Percentiles rank a stretch among this genome's conserved stretches.
These are phyloP conservation scores for Prillingera fragicola DNA, from an alignment of 1,284 basidiomycete genomes.

Conservation along the genomic window DNA sequence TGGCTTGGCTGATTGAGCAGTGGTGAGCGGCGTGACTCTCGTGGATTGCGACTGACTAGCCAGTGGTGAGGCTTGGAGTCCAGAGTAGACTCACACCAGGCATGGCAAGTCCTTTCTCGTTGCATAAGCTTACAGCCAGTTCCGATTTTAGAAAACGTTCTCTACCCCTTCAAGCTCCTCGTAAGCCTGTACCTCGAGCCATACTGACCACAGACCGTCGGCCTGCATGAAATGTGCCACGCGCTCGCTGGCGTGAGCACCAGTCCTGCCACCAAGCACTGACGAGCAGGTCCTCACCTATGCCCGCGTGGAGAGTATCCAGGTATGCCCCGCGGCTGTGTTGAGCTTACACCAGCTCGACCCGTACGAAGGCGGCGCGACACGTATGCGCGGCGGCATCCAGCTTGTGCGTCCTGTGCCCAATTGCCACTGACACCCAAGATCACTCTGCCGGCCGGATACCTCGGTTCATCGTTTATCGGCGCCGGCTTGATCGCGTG, in stretches of 20 bases:
- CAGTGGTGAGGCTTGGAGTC: conserved; percentile 12
- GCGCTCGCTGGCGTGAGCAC: conserved; percentile 58
- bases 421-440: conserved; percentile 17
- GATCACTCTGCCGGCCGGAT: conserved; percentile 66
- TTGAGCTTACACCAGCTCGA: conserved; percentile 42
- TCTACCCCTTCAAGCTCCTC: conserved; percentile 86
- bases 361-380: conserved; percentile 84
- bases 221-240: conserved; percentile 83
- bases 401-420: conserved; percentile 64
- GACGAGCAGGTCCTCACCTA: conserved; percentile 66
- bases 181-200: conserved; percentile 21
- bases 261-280: conserved; percentile 13
- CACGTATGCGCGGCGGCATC: conserved; percentile 88
- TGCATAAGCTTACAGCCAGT: conserved; percentile 16
- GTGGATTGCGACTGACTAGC: neutral
- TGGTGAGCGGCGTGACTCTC: neutral
- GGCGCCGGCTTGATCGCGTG: conserved; percentile 85
- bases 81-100: conserved; percentile 7
- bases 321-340: conserved; percentile 51
- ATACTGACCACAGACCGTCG: conserved; percentile 62
- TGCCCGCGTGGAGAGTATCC: conserved; percentile 78
- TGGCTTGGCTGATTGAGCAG: neutral
- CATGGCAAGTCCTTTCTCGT: conserved; percentile 20
- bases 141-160: conserved; percentile 51
- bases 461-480: conserved; percentile 85